Base-by-base conservation (phyloP, 352 stramenopile genomes). In the Globisporangium mamillatum region DNA sequence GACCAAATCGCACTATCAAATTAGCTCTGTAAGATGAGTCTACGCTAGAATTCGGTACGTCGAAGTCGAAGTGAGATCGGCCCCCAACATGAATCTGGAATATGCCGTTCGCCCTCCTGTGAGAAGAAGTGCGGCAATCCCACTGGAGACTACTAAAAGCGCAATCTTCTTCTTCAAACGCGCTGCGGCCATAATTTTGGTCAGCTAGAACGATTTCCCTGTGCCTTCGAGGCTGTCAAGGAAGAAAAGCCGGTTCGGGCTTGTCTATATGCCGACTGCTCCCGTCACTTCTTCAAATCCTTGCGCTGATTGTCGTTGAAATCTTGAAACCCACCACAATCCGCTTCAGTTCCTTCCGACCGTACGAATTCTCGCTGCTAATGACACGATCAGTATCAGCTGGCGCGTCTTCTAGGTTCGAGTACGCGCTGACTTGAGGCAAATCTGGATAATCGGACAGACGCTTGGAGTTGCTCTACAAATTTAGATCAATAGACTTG, bases 41-140 rank as follows among this genome's bases (percentile, higher is more conserved):
- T 52, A 16, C 10, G 44, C 8, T 52, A 16, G 44, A 52, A 52
- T 52, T 22, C 44, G 5, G 44, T 16, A 52, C n/a, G 16, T 52
- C n/a, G 44, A 52, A 22, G 44, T 52, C 14, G 44, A 52, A n/a
- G 44, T 52, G 12, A 52, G 10, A 2, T 52, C 44, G 10, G 44
- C 22, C 8, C 44, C 44, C 44, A 52, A 22, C 44, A 22, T 52
- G 44, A 52, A 52, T 3, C 44, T 52, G 2, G 44, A 52, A 52
- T 52, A 16, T 4, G 8, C 44, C 0, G 44, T 52, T 24, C 44
- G 44, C 12, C 44, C 44, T n/a, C 8, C 44, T 6, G 6, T n/a
- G 16, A 52, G 44, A 0, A 52, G 44, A 52, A 52, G 44, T 0
- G 44, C 80, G 7, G 84, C 79, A 41, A 93, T 72, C 82, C 85